Evolutionary conservation across 2,329 filamentous ascomycete species (phyloP).

Genomic region (Pseudogymnoascus destructans): DNA sequence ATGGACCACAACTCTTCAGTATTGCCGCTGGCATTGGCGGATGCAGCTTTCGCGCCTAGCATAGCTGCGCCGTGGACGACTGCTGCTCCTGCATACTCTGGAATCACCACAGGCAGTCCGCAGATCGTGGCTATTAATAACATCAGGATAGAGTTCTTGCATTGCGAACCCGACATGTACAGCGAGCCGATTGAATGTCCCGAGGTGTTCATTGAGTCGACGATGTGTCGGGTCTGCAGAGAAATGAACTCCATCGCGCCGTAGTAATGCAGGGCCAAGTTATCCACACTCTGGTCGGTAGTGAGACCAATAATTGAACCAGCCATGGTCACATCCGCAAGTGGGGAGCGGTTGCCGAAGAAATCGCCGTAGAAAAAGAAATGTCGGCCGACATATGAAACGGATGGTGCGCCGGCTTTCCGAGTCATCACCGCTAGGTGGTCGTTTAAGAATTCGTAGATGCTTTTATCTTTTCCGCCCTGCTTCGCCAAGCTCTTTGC

Average conservation of each 20-base stretch:
- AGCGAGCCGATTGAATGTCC: slow-evolving; percentile 84
- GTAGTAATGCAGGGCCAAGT: slow-evolving; percentile 85
- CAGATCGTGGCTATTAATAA: slow-evolving; percentile 81
- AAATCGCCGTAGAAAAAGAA: slow-evolving; percentile 98
- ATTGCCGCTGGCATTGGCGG: slow-evolving; percentile 59
- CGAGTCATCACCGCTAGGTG: slow-evolving; percentile 67
- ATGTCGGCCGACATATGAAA: slow-evolving; percentile 80
- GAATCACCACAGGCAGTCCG: slow-evolving; percentile 84
- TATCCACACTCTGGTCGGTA: slow-evolving; percentile 75
- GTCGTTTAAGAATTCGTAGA: slow-evolving; percentile 89
- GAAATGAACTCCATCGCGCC: slow-evolving; percentile 97
- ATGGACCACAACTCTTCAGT: slow-evolving; percentile 88
- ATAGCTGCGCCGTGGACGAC: slow-evolving; percentile 96
- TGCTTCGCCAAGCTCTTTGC: slow-evolving; percentile 55
- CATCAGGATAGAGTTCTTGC: slow-evolving; percentile 90
- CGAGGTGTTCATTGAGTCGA: slow-evolving; percentile 82
- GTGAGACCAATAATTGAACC: slow-evolving; percentile 78
- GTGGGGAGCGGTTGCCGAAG: slow-evolving; percentile 89
- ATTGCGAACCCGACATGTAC: slow-evolving; percentile 96
- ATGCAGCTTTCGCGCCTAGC: slow-evolving; percentile 95
- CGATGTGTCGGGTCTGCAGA: slow-evolving; percentile 73
- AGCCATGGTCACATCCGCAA: slow-evolving; percentile 87
- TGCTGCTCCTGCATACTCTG: slow-evolving; percentile 84
- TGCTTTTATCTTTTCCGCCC: slow-evolving; percentile 70
- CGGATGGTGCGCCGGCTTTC: slow-evolving; percentile 54